Evolutionary conservation across 2,329 filamentous ascomycete genomes (phyloP).

Genomic region (Ophiocordyceps unilateralis): DNA sequence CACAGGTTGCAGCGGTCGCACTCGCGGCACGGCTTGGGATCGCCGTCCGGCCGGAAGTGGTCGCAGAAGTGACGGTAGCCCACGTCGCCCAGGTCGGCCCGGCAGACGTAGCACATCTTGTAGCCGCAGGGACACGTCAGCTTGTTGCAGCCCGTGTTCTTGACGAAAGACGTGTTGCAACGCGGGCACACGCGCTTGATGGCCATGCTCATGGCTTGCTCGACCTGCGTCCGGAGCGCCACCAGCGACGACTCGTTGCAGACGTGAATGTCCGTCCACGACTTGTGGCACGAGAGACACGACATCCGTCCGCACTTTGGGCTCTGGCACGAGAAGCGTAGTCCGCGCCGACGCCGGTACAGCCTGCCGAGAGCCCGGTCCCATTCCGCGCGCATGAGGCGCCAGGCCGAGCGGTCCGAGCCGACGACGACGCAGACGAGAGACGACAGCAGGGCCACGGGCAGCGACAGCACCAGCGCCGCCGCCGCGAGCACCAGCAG

Average conservation of each 20-base stretch:
- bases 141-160: constrained; percentile 90
- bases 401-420: constrained; percentile 23
- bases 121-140: constrained; percentile 91
- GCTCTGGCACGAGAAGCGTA: constrained; percentile 62
- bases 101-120: constrained; percentile 95
- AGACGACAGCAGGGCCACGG: constrained; percentile 30
- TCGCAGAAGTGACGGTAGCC: constrained; percentile 93
- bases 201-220: constrained; percentile 82
- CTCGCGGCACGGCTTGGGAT: constrained; percentile 52
- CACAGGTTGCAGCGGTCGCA: constrained; percentile 70
- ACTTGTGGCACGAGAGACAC: constrained; percentile 66
- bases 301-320: constrained; percentile 51
- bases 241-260: constrained; percentile 75
- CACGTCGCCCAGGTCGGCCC: constrained; percentile 53
- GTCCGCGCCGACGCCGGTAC: constrained; percentile 51
- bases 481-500: constrained; percentile 36
- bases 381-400: constrained; percentile 29
- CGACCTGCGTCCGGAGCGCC: constrained; percentile 73
- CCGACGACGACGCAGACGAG: constrained; percentile 26
- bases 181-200: constrained; percentile 89
- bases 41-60: constrained; percentile 74
- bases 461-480: constrained; percentile 37
- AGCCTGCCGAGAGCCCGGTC: constrained; percentile 46
- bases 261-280: constrained; percentile 75
- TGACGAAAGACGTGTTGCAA: constrained; percentile 85